Evolutionary conservation across 495 filamentous ascomycete species (phyloP).

Genomic region (Penicillium lagena): DNA sequence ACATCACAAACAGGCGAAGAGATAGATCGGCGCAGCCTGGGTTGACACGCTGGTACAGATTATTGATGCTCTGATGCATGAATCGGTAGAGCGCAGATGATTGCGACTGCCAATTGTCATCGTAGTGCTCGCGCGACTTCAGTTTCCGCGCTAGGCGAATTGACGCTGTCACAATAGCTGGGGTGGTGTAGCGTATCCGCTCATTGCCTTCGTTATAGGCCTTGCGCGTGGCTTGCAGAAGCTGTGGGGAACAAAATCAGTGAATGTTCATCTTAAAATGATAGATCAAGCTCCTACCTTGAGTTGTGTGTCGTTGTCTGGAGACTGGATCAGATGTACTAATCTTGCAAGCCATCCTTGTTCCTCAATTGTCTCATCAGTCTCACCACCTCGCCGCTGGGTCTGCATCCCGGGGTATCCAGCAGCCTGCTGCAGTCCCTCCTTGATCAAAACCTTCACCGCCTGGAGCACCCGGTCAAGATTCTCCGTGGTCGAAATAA

Average conservation of each 20-base stretch:
- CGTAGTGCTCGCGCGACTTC: constrained; percentile 88
- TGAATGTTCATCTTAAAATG: not conserved
- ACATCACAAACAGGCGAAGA: constrained; percentile 82
- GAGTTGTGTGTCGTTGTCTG: constrained; percentile 89
- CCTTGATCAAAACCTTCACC: constrained; percentile 83
- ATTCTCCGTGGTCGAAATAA: constrained; percentile 66
- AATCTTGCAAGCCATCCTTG: constrained; percentile 94
- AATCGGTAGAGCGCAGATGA: constrained; percentile 90
- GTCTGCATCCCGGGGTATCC: constrained; percentile 75
- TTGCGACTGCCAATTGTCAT: constrained; percentile 90
- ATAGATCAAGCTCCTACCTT: constrained; percentile 41
- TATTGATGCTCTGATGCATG: constrained; percentile 77
- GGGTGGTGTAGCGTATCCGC: constrained; percentile 89
- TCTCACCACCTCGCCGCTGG: constrained; percentile 61
- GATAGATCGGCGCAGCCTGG: constrained; percentile 76
- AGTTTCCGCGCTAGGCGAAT: constrained; percentile 84
- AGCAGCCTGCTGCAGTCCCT: constrained; percentile 76
- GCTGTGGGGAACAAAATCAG: constrained; percentile 34
- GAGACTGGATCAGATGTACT: constrained; percentile 75
- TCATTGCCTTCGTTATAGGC: constrained; percentile 91
- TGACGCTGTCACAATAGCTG: constrained; percentile 83
- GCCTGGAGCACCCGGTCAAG: constrained; percentile 87
- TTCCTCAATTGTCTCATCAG: constrained; percentile 94
- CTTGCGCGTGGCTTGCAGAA: constrained; percentile 83
- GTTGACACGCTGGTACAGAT: constrained; percentile 82